A percentile compares a stretch with the other conserved stretches of the same genome.
Conservation (phyloP, 2,329 filamentous ascomycete genomes). For the Aureobasidium sp. region DNA sequence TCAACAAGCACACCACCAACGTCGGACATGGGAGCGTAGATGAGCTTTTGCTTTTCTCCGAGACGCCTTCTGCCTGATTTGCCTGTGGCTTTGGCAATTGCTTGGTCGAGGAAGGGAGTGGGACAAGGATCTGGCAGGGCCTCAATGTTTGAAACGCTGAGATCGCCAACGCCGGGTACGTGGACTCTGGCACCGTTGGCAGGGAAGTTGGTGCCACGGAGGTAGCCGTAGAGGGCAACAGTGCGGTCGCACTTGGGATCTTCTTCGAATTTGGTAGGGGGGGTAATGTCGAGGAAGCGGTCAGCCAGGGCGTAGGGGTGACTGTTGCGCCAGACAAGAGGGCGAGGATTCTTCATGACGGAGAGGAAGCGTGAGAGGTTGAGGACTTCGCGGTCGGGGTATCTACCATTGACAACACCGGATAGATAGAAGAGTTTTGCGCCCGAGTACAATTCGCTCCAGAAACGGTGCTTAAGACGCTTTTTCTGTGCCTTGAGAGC, state of each 20-base stretch:
- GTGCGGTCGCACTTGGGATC: conserved; percentile 85
- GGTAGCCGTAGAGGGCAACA: conserved; percentile 84
- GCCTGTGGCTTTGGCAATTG: conserved; percentile 73
- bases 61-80: conserved; percentile 73
- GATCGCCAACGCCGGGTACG: conserved; percentile 85
- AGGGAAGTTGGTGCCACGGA: conserved; percentile 90
- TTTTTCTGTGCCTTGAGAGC: conserved; percentile 92
- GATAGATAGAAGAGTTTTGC: conserved; percentile 96
- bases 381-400: conserved; percentile 92
- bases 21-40: conserved; percentile 97
- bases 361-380: conserved; percentile 92
- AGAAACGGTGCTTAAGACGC: conserved; percentile 87
- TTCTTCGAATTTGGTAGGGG: conserved; percentile 83
- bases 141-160: conserved; percentile 77
- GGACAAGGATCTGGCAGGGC: conserved; percentile 89
- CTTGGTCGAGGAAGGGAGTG: conserved; percentile 84
- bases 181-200: conserved; percentile 81
- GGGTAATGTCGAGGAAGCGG: conserved; percentile 90
- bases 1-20: conserved; percentile 93
- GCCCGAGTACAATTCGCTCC: conserved; percentile 94
- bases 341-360: conserved; percentile 97
- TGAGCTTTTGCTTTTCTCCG: conserved; percentile 92
- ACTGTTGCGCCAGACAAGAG: conserved; percentile 92
- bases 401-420: conserved; percentile 91
- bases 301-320: conserved; percentile 93